Evolutionary conservation across 1,284 basidiomycete species (phyloP).

Genomic region (Mycena sp.): DNA sequence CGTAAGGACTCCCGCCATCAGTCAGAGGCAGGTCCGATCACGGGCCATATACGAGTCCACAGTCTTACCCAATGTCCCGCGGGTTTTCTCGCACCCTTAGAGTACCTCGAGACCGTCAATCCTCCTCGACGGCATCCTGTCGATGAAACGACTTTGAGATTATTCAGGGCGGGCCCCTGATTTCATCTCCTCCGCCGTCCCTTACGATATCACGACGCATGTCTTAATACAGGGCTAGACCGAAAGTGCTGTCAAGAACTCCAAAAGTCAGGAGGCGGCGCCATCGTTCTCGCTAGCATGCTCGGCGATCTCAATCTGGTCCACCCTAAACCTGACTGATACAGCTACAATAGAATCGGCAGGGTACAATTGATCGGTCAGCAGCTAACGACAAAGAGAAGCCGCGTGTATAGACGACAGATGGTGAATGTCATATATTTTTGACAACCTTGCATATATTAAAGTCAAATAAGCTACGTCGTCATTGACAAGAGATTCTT

Average conservation of each 20-base stretch:
- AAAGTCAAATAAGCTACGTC: constrained; percentile 24
- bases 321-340: constrained; percentile 1
- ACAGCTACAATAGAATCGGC: constrained; percentile 5
- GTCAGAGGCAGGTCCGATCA: neutral
- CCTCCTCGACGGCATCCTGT: constrained; percentile 60
- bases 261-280: neutral
- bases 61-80: constrained; percentile 22
- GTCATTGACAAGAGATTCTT: constrained; percentile 11
- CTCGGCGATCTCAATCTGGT: neutral
- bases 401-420: constrained; percentile 18
- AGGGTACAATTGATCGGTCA: neutral
- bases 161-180: constrained; percentile 42
- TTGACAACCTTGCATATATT: constrained; percentile 22
- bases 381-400: constrained; percentile 9
- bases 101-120: constrained; percentile 58
- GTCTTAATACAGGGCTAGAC: neutral
- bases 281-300: neutral
- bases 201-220: neutral
- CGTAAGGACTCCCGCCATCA: constrained; percentile 10
- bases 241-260: neutral
- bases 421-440: constrained; percentile 25
- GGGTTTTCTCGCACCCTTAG: constrained; percentile 59
- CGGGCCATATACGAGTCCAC: constrained; percentile 14
- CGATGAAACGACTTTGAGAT: constrained; percentile 65
- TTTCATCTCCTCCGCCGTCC: neutral